Conservation (phyloP, 495 filamentous ascomycete genomes). For the Cenococcum geophilum region DNA sequence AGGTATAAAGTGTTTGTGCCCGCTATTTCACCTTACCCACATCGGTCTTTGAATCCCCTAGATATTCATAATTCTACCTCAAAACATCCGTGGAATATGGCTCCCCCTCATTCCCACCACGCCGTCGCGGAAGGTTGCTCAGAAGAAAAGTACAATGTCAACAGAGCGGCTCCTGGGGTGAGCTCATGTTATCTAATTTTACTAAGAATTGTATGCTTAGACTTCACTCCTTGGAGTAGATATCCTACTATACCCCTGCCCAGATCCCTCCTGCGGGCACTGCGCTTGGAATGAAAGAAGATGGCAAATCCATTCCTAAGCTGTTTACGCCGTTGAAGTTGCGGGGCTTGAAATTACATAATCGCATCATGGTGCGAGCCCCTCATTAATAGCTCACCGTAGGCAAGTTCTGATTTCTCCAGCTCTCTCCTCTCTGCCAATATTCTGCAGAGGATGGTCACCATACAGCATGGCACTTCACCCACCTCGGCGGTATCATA, state of each 20-base stretch:
- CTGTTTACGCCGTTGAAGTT: conserved; percentile 44
- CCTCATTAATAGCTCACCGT: conserved; percentile 37
- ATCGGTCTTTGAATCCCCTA: background rate
- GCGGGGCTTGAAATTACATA: conserved; percentile 61
- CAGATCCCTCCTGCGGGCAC: conserved; percentile 31
- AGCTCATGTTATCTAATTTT: background rate
- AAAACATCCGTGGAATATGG: conserved; percentile 3
- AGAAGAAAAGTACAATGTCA: conserved; percentile 15
- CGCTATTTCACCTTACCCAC: background rate
- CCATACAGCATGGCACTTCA: conserved; percentile 64
- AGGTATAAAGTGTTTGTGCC: background rate
- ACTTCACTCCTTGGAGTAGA: conserved; percentile 5
- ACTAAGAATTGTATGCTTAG: background rate
- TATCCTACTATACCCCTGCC: conserved; percentile 30
- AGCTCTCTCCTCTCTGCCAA: conserved; percentile 58
- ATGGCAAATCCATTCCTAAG: conserved; percentile 30
- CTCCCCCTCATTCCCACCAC: conserved; percentile 21
- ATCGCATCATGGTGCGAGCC: conserved; percentile 54
- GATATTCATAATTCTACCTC: background rate
- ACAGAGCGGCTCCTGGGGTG: conserved; percentile 26
- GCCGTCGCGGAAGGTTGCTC: conserved; percentile 6
- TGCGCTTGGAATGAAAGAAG: conserved; percentile 23
- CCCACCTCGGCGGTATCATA: conserved; percentile 57
- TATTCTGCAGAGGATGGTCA: conserved; percentile 64
- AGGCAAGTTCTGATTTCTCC: background rate